Conservation (phyloP, 2,329 filamentous ascomycete species). For the Clarireedia homoeocarpa region DNA sequence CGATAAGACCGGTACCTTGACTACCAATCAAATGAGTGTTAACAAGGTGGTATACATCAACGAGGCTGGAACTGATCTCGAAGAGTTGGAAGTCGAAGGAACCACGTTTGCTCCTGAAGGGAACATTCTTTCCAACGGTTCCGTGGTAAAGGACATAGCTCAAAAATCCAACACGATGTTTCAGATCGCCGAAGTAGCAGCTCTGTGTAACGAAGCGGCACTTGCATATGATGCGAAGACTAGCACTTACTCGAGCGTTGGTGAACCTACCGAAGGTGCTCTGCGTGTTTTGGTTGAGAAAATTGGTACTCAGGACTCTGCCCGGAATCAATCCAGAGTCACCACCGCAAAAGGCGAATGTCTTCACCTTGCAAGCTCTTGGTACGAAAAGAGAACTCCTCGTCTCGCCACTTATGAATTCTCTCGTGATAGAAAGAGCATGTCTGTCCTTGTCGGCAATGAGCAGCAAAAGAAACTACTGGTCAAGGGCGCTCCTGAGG, state of each 20-base stretch:
- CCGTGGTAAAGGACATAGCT: slow-evolving; percentile 59
- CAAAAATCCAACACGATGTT: slow-evolving; percentile 67
- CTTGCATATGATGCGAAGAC: slow-evolving; percentile 74
- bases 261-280: slow-evolving; percentile 92
- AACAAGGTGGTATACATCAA: slow-evolving; percentile 83
- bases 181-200: slow-evolving; percentile 65
- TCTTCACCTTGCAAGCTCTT: slow-evolving; percentile 73
- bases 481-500: slow-evolving; percentile 94
- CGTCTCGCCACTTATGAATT: slow-evolving; percentile 90
- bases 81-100: slow-evolving; percentile 84
- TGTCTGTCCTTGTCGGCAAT: slow-evolving; percentile 84
- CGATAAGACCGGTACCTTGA: slow-evolving; percentile 96
- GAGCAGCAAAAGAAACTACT: slow-evolving; percentile 70
- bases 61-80: slow-evolving; percentile 63
- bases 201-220: slow-evolving; percentile 82
- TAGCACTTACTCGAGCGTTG: slow-evolving; percentile 70
- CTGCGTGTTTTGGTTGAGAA: slow-evolving; percentile 89
- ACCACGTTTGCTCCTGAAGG: slow-evolving; percentile 87
- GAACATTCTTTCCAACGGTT: slow-evolving; percentile 60
- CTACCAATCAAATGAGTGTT: slow-evolving; percentile 99
- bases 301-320: slow-evolving; percentile 60
- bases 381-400: slow-evolving; percentile 70
- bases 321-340: slow-evolving; percentile 43
- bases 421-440: slow-evolving; percentile 95
- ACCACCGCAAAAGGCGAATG: slow-evolving; percentile 46